Percentiles rank a stretch among this genome's conserved stretches.
These are phyloP conservation scores for Orbilia brochopaga DNA, from an alignment of 2,329 filamentous ascomycete species.

Conservation along the genomic window DNA sequence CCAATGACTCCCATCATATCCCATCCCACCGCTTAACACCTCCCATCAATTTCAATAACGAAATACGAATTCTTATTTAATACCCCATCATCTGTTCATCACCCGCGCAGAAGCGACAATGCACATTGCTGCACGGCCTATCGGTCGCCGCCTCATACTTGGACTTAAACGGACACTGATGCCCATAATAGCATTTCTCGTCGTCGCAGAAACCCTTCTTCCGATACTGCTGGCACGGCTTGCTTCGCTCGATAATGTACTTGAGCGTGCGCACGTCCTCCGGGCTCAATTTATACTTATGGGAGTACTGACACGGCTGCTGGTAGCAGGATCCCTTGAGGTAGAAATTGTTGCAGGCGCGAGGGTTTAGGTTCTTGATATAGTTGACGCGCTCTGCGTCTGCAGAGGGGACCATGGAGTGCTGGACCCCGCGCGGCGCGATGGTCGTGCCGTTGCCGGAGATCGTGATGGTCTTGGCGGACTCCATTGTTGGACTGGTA, in stretches of 20 bases:
- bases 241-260: constrained; percentile 49
- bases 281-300: constrained; percentile 43
- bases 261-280: constrained; percentile 43
- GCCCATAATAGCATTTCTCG: constrained; percentile 50
- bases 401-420: constrained; percentile 36
- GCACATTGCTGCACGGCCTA: constrained; percentile 31
- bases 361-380: constrained; percentile 40
- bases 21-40: background rate
- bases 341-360: constrained; percentile 46
- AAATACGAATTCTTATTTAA: background rate
- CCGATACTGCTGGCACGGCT: constrained; percentile 42
- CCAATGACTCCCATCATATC: no score
- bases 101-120: constrained; percentile 40
- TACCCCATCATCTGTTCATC: constrained; percentile 16
- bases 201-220: constrained; percentile 43
- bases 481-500: constrained; percentile 25
- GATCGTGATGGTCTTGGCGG: constrained; percentile 28
- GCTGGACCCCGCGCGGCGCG: constrained; percentile 30
- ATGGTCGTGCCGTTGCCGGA: constrained; percentile 11
- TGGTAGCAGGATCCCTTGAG: constrained; percentile 34
- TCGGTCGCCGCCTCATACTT: constrained; percentile 9
- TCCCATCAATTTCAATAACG: background rate
- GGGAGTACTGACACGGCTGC: constrained; percentile 40
- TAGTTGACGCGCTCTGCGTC: constrained; percentile 43
- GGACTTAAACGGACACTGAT: constrained; percentile 43